These are phyloP conservation scores for Podaxis mareebaensis DNA, from an alignment of 768 basidiomycete species.

Conservation along the genomic window DNA sequence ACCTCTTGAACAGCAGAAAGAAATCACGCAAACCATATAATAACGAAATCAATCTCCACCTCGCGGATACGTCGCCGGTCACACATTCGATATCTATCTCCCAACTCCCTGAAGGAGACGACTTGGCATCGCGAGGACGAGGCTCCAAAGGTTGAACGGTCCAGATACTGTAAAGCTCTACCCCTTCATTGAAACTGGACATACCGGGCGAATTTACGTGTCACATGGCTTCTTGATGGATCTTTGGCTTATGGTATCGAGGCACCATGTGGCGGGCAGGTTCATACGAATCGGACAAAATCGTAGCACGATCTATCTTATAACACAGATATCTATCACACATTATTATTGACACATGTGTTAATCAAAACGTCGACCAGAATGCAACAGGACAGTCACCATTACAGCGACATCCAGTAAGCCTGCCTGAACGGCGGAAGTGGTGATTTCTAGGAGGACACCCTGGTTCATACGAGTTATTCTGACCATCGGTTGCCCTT, in stretches of 20 bases:
- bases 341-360: neutral
- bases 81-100: neutral
- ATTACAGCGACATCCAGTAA: conserved; percentile 19
- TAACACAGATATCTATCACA: neutral
- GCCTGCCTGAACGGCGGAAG: conserved; percentile 18
- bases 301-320: neutral
- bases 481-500: conserved; percentile 17
- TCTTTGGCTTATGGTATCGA: neutral
- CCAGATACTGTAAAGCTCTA: neutral
- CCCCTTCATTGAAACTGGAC: neutral
- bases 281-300: neutral
- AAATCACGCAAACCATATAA: neutral
- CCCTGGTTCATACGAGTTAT: conserved; percentile 15
- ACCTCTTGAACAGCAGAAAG: neutral
- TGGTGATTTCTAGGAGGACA: conserved; percentile 17
- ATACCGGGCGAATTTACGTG: too few relatives aligned
- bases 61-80: neutral
- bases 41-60: conserved; percentile 1
- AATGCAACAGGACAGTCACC: conserved; percentile 20
- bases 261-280: too few relatives aligned
- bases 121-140: neutral
- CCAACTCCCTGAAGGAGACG: neutral
- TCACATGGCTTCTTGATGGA: too few relatives aligned
- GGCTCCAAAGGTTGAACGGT: neutral
- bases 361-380: conserved; percentile 21